Percentiles rank a stretch among this genome's conserved stretches.
phyloP scores from a whole-genome alignment of 2,329 filamentous ascomycete genomes.

The Fusarium palustre region DNA sequence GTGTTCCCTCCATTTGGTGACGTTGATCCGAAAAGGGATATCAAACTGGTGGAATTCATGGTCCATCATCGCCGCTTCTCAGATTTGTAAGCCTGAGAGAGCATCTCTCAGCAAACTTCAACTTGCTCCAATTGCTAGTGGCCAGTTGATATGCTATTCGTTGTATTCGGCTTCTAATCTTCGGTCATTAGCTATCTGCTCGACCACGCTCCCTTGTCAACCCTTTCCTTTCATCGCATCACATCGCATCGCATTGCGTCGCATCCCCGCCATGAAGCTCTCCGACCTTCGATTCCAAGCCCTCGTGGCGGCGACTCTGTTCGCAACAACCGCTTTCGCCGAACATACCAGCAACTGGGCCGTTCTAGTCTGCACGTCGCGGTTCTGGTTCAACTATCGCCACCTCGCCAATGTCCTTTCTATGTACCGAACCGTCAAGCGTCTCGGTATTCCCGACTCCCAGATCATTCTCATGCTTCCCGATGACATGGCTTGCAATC shows the following conservation, averaged over 20 bases:
- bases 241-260: constrained; percentile 1
- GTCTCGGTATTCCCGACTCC: constrained; percentile 95
- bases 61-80: constrained; percentile 25
- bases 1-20: constrained; percentile 39
- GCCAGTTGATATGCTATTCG: constrained; percentile 34
- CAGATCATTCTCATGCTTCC: constrained; percentile 99
- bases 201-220: constrained; percentile 16
- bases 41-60: constrained; percentile 26
- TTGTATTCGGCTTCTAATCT: constrained; percentile 26
- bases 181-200: constrained; percentile 10
- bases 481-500: constrained; percentile 99
- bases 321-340: constrained; percentile 63
- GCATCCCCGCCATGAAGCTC: constrained; percentile 62
- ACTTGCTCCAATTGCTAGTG: constrained; percentile 13
- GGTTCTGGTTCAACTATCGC: constrained; percentile 99
- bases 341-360: constrained; percentile 99
- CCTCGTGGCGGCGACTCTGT: constrained; percentile 61
- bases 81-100: constrained; percentile 45
- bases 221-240: constrained; percentile 11
- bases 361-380: constrained; percentile 96
- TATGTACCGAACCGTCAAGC: constrained; percentile 97
- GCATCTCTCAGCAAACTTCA: constrained; percentile 31
- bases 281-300: constrained; percentile 59
- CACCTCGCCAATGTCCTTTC: constrained; percentile 98
- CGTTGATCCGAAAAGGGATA: constrained; percentile 39